Base-by-base conservation (phyloP, 306 rosid genomes). In the Trifolium pratense region DNA sequence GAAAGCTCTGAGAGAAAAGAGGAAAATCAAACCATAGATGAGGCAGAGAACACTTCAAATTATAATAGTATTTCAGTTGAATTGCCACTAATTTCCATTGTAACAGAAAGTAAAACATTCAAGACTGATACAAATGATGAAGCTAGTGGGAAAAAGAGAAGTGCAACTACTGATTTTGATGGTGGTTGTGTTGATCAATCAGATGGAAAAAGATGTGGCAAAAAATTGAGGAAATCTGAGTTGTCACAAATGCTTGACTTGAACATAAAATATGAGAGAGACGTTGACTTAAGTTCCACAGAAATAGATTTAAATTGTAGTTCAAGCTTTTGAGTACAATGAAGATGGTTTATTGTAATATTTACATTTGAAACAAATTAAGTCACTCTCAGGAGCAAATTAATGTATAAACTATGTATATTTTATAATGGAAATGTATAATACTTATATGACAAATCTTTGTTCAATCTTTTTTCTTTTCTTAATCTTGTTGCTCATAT, bases 1-100 rank as follows among this genome's bases (percentile, higher is more conserved):
- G 95, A 91, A 72, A 84, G 91, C 78, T 89, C 89, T 0, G 94
- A 81, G 66, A 68, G 87, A 66, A 78, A 84, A 45, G 92, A 86
- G 14, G 89, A 89, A 68, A 80, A 83, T 60, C 70, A 66, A 13
- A 71, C 70, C 15, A 61, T 73, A 66, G 76, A 77, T 37, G 80
- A 82, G 13, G 25, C 32, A 25, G 73, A 40, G 55, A 75, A 80
- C 16, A 67, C 37, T 59, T 79, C 76, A 59, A 83, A 75, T 45
- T 76, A 74, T 49, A 76, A 76, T 20, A 18, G 55, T 55, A 52
- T 78, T 65, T 46, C 84, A 58, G 73, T 85, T 62, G 92, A 92
- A 80, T 78, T 92, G 73, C 66, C 89, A 17, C 23, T 85, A 6
- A 70, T 90, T 88, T 71, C 73, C 11, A 49, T 73, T 43, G 73